These are phyloP conservation scores for Coemansia aciculifera DNA, from an alignment of 192 early-diverging fungal genomes.

Conservation along the genomic window DNA sequence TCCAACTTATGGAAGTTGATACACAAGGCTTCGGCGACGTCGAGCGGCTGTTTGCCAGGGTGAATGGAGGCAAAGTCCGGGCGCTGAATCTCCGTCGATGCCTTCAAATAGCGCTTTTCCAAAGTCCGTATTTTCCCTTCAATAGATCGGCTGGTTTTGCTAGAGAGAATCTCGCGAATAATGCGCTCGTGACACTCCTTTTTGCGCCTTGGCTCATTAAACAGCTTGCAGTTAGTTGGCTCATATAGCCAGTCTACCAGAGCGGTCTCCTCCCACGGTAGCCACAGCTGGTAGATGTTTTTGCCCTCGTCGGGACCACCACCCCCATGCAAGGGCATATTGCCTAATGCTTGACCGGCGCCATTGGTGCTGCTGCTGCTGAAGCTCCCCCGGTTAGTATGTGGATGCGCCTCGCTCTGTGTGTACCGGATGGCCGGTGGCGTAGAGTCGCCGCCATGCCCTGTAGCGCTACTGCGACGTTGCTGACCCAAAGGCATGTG, in stretches of 20 bases:
- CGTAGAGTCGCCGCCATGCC: slow-evolving; percentile 14
- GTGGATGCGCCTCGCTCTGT: slow-evolving; percentile 27
- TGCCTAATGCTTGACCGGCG: neutral
- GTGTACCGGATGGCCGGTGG: slow-evolving; percentile 39
- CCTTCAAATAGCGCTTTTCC: slow-evolving; percentile 47
- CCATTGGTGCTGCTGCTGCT: slow-evolving; percentile 21
- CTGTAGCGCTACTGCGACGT: slow-evolving; percentile 7
- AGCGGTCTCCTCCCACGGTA: slow-evolving; percentile 50
- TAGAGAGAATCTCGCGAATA: slow-evolving; percentile 43
- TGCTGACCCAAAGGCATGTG: slow-evolving; percentile 10
- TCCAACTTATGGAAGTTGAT: slow-evolving; percentile 46
- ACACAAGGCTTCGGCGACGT: slow-evolving; percentile 43
- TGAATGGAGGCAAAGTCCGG: slow-evolving; percentile 31
- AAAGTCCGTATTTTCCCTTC: slow-evolving; percentile 55
- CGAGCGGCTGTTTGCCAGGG: slow-evolving; percentile 38
- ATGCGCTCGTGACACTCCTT: slow-evolving; percentile 56
- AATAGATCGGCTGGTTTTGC: slow-evolving; percentile 52
- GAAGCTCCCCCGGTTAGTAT: neutral
- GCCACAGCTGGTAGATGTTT: slow-evolving; percentile 41
- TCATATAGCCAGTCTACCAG: slow-evolving; percentile 51
- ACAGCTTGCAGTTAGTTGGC: slow-evolving; percentile 48
- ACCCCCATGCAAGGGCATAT: neutral
- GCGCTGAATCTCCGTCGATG: slow-evolving; percentile 31
- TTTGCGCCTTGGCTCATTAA: slow-evolving; percentile 51
- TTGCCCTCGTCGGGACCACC: slow-evolving; percentile 20